These are phyloP conservation scores for Xylariaceae sp. DNA, from an alignment of 2,329 filamentous ascomycete genomes.

Conservation along the genomic window DNA sequence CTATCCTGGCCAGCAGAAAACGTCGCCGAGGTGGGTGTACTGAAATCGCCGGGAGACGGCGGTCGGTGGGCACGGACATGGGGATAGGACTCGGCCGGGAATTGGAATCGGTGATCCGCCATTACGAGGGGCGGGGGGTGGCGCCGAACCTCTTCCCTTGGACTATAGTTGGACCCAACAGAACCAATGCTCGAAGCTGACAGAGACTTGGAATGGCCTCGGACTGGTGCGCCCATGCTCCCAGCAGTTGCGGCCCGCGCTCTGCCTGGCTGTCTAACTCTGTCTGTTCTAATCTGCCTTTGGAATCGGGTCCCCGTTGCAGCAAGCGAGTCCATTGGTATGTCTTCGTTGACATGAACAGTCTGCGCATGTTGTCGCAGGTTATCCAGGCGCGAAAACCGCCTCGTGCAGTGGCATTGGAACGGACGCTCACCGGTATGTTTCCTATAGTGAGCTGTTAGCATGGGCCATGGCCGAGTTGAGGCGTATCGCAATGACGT, in stretches of 20 bases:
- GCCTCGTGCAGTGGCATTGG: conserved; percentile 87
- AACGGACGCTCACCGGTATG: conserved; percentile 97
- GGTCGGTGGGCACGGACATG: conserved; percentile 47
- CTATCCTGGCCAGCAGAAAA: conserved; percentile 75
- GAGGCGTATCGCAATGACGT: conserved; percentile 31
- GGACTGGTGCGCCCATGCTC: conserved; percentile 63
- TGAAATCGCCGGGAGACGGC: conserved; percentile 68
- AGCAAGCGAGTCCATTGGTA: conserved; percentile 87
- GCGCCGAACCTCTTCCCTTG: conserved; percentile 63
- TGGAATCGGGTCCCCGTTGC: conserved; percentile 91
- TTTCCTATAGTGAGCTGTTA: conserved; percentile 57
- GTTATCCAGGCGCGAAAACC: conserved; percentile 93
- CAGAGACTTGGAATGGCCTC: conserved; percentile 79
- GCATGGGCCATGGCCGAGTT: conserved; percentile 7
- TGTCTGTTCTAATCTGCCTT: conserved; percentile 82
- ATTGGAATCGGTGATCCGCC: conserved; percentile 66
- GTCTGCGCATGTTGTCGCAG: conserved; percentile 95
- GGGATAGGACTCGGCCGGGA: conserved; percentile 57
- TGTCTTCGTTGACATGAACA: conserved; percentile 95
- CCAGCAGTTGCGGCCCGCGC: conserved; percentile 74
- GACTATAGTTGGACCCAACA: conserved; percentile 61
- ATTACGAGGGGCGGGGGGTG: conserved; percentile 80
- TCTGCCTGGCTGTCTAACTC: conserved; percentile 69
- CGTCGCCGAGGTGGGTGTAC: conserved; percentile 78
- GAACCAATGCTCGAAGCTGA: conserved; percentile 83